A percentile compares a stretch with the other conserved stretches of the same genome.
phyloP scores from a whole-genome alignment of 257 asterid species.

The Datura wrightii region DNA sequence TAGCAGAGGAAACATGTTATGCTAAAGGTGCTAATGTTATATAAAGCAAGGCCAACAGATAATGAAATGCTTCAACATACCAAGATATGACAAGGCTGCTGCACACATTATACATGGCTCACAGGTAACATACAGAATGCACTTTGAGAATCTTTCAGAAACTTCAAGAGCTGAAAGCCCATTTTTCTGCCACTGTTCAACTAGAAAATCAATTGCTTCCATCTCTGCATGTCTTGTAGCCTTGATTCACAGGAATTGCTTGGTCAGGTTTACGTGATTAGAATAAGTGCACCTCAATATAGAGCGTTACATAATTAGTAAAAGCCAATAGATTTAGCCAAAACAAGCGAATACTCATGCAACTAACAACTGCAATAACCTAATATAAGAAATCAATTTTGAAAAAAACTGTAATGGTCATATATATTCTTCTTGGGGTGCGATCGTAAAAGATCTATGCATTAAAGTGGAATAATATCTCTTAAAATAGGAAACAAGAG shows the following conservation, averaged over 20 bases:
- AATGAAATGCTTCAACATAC: conserved; percentile 44
- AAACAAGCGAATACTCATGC: not conserved
- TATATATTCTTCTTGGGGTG: not conserved
- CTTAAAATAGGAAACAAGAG: not conserved
- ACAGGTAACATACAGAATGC: conserved; percentile 85
- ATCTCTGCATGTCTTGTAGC: conserved; percentile 97
- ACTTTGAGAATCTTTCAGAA: conserved; percentile 62
- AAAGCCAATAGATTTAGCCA: not conserved
- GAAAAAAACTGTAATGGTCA: not conserved
- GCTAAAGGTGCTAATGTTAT: not conserved
- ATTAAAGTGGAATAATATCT: not conserved
- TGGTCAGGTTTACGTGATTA: not conserved
- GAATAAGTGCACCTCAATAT: not conserved
- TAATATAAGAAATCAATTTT: not conserved
- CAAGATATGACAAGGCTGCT: conserved; percentile 76
- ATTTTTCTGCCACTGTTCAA: conserved; percentile 69
- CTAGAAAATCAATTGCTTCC: conserved; percentile 91
- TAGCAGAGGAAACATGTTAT: conserved; percentile 34
- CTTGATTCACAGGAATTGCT: conserved; percentile 39
- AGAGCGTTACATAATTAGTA: not conserved
- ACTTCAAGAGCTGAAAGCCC: conserved; percentile 63
- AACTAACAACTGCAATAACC: conserved; percentile 1
- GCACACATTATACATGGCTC: conserved; percentile 99
- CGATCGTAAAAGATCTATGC: not conserved
- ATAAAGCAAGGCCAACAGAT: conserved; percentile 1